phyloP scores from a whole-genome alignment of 2,329 filamentous ascomycete genomes.

The Sordariomycetes sp. region DNA sequence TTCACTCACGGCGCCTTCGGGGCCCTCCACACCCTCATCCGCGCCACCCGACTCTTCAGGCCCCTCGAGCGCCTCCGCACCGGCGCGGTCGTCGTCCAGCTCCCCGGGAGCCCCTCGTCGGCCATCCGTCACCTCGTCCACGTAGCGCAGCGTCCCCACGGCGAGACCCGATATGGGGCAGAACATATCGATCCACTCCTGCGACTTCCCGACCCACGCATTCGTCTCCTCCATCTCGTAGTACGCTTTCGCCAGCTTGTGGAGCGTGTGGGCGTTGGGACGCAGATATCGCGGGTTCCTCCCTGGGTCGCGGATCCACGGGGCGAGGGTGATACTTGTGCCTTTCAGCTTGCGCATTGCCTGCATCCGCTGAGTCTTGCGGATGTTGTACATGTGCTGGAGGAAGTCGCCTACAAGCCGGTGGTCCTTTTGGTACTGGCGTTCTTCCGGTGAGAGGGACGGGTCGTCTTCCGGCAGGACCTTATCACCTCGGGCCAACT shows the following conservation, averaged over 20 bases:
- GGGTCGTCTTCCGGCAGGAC: neutral
- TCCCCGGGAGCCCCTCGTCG: neutral
- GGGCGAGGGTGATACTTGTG: neutral
- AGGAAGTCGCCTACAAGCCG: neutral
- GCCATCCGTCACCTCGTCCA: neutral
- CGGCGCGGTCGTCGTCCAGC: neutral
- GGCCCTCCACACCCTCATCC: neutral
- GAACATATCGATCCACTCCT: neutral
- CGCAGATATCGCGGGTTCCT: conserved; percentile 3
- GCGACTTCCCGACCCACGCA: neutral
- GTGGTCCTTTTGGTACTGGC: neutral
- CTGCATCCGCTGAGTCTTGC: neutral
- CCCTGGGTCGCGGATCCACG: neutral
- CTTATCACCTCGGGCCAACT: neutral
- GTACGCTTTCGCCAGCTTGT: neutral
- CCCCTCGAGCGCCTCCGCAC: neutral
- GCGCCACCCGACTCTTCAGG: neutral
- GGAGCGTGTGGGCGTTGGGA: conserved; percentile 3
- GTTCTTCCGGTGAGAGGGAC: neutral
- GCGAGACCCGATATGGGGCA: neutral
- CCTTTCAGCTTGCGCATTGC: neutral
- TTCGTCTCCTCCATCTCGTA: neutral
- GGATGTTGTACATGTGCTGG: neutral
- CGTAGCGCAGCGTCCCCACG: neutral
- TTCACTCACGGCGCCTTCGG: neutral